Evolutionary conservation across 805 yeast genomes (phyloP), one percentile per base, ranked within the genome.

Genomic region (Myxozyma vanderwaltii): DNA sequence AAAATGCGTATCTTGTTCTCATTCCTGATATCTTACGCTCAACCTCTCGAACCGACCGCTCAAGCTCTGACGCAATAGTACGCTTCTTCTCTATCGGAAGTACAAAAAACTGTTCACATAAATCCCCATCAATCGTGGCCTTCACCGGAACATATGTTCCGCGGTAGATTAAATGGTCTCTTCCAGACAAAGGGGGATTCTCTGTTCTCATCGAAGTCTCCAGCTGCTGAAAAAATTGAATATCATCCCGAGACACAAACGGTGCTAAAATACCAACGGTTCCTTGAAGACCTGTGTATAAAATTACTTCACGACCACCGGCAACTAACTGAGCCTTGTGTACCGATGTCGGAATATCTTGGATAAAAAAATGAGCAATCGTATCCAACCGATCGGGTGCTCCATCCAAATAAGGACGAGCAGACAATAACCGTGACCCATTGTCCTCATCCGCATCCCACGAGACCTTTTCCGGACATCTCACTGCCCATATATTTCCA

Each of bases 81-180:
- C 64, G 64, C 58, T 70, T 64, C 48, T 39, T 55, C 2, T 61
- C 68, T 1, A 19, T 26, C 7, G 68, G 53, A 17, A 72, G 63
- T 19, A 35, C 68, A 49, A 69, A 72, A 67, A 76, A 88, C 43
- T 73, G 70, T 67, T 90, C 97, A 49, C 92, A 76, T 15, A 89
- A 75, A 70, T 94, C 98, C 8, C 99, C 99, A 73, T 94, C 97
- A 41, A 94, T 79, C 1, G 88, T 84, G 51, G 83, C 80, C 63
- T 84, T 86, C 1, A 80, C 81, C 0, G 97, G 97, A n/a, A 82
- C 84, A 70, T 89, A 90, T 68, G 86, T 87, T 53, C 97, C 80
- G 56, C 97, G 75, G 70, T 79, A 91, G 57, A 80, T 81, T 63
- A 82, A 59, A 58, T 85, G 88, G 63, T 86, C 87, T 57, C 94